phyloP scores from a whole-genome alignment of 345 rosid genomes.

The Orychophragmus violaceus region DNA sequence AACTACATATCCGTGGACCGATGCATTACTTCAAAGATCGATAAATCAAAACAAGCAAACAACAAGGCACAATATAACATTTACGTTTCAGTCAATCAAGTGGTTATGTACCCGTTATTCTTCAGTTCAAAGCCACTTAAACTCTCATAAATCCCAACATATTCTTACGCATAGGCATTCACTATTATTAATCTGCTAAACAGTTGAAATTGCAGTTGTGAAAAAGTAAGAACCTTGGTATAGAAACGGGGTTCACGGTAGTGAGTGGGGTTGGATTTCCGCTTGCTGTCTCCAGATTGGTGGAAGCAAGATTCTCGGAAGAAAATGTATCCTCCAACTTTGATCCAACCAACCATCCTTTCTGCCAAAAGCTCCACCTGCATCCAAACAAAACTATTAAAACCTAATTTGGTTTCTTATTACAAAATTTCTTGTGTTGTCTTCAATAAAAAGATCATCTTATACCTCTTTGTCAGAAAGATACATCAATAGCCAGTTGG shows the following conservation, averaged over 20 bases:
- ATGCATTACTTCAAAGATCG: neutral
- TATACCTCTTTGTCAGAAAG: conserved; percentile 89
- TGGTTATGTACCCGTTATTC: neutral
- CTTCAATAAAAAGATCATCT: neutral
- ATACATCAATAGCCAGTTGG: conserved; percentile 97
- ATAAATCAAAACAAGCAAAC: neutral
- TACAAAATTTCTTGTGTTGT: neutral
- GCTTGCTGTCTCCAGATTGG: conserved; percentile 85
- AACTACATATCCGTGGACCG: neutral
- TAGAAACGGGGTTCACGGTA: conserved; percentile 97
- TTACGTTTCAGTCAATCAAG: neutral
- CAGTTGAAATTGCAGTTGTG: neutral
- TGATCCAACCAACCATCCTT: conserved; percentile 83
- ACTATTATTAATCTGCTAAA: neutral
- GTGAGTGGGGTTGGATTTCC: conserved; percentile 84
- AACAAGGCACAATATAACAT: neutral
- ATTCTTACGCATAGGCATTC: neutral
- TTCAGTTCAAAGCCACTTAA: neutral
- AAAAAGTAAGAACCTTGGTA: conserved; percentile 46
- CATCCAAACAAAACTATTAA: neutral
- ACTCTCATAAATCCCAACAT: neutral
- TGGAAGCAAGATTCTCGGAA: conserved; percentile 98
- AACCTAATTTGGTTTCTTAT: neutral
- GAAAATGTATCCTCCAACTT: conserved; percentile 83
- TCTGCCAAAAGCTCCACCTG: conserved; percentile 74